phyloP scores from a whole-genome alignment of 495 filamentous ascomycete genomes.

The Xylaria sp. region DNA sequence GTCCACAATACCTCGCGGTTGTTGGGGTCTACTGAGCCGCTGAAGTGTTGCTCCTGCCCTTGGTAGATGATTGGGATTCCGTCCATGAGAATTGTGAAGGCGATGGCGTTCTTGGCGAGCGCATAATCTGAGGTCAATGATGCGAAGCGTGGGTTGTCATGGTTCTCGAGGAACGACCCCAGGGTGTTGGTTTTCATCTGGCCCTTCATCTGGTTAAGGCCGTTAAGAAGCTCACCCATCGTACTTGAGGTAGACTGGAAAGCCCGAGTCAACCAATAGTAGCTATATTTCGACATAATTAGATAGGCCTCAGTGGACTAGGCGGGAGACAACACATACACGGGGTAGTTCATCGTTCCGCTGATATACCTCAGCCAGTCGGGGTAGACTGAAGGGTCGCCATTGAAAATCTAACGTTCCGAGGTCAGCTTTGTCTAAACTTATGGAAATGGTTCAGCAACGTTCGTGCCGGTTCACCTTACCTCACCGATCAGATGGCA shows the following conservation, averaged over 20 bases:
- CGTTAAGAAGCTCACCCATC: conserved; percentile 63
- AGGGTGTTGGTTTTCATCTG: conserved; percentile 34
- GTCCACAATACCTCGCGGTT: conserved; percentile 81
- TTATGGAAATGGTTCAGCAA: background rate
- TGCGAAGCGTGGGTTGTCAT: conserved; percentile 72
- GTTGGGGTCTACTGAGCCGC: conserved; percentile 59
- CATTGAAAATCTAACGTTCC: conserved; percentile 48
- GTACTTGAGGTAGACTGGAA: conserved; percentile 65
- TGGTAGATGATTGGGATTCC: conserved; percentile 50
- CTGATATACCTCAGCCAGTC: conserved; percentile 68
- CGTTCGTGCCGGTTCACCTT: background rate
- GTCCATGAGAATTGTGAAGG: conserved; percentile 73
- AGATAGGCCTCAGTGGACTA: background rate
- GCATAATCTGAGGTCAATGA: conserved; percentile 60
- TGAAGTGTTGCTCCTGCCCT: conserved; percentile 76
- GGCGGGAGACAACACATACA: conserved; percentile 44
- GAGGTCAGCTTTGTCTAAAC: background rate
- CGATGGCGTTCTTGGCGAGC: conserved; percentile 69
- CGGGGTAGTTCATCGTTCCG: conserved; percentile 72
- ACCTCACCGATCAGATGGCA: conserved; percentile 75
- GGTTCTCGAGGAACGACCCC: conserved; percentile 79
- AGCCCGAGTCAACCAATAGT: conserved; percentile 66
- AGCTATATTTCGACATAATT: conserved; percentile 32
- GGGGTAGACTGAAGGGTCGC: conserved; percentile 65
- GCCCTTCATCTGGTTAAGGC: conserved; percentile 61